Conservation (phyloP, 495 filamentous ascomycete genomes). For the Penicillium argentinense region DNA sequence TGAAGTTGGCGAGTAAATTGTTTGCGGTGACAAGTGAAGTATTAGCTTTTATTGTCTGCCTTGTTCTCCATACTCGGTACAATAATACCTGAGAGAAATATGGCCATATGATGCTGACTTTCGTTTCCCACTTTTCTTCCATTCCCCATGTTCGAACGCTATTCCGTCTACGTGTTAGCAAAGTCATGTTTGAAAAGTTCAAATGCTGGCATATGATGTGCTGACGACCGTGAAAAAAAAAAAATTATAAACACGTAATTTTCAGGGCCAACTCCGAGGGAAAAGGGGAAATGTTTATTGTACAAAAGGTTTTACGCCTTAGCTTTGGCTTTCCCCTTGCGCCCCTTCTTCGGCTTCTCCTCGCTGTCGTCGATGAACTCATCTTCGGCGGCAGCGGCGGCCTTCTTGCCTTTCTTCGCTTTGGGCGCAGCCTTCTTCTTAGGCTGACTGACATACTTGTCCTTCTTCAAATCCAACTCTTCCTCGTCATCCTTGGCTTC, state of each 20-base stretch:
- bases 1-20: slow-evolving; percentile 47
- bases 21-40: neutral
- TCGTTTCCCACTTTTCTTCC: too few species aligned
- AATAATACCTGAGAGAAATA: too few species aligned
- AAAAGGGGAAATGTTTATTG: neutral
- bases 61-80: too few species aligned
- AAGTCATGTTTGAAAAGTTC: too few species aligned
- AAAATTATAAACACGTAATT: neutral
- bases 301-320: slow-evolving; percentile 25
- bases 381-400: slow-evolving; percentile 38
- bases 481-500: slow-evolving; percentile 64
- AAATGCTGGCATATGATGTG: too few species aligned
- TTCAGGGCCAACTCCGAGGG: neutral
- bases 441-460: slow-evolving; percentile 92
- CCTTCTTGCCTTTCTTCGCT: slow-evolving; percentile 59
- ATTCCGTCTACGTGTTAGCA: too few species aligned
- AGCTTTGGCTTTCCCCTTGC: slow-evolving; percentile 45
- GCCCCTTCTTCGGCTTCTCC: slow-evolving; percentile 54
- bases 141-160: too few species aligned
- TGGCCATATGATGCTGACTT: too few species aligned
- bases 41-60: too few species aligned
- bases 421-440: slow-evolving; percentile 63
- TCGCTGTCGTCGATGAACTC: slow-evolving; percentile 44
- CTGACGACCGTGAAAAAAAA: too few species aligned
- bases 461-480: slow-evolving; percentile 78